Conservation (phyloP, 169 alveolate genomes). For the Eimeria falciformis region DNA sequence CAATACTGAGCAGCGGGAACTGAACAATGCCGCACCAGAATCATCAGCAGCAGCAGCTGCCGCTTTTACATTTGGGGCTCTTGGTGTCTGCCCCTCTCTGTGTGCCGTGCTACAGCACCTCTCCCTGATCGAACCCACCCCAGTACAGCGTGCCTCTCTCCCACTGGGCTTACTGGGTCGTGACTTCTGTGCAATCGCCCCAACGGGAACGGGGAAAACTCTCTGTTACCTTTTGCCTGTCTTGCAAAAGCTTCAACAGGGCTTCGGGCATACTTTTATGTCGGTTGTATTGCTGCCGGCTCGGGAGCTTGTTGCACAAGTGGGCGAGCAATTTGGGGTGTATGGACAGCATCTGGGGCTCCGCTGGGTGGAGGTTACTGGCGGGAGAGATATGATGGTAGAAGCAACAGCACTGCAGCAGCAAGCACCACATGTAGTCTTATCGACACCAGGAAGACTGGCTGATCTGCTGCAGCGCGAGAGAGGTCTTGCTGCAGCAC, state of each 20-base stretch:
- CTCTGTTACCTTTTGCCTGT: constrained; percentile 96
- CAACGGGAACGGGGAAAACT: constrained; percentile 97
- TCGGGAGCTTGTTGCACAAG: constrained; percentile 97
- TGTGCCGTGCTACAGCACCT: constrained; percentile 63
- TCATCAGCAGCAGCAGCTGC: background rate
- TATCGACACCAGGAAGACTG: constrained; percentile 98
- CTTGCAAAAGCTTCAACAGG: constrained; percentile 90
- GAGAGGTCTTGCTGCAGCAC: constrained; percentile 58
- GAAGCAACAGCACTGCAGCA: constrained; percentile 77
- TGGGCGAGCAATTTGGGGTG: constrained; percentile 89
- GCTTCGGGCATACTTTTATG: constrained; percentile 83
- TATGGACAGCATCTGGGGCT: constrained; percentile 76
- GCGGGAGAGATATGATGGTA: constrained; percentile 75
- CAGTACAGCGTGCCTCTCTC: constrained; percentile 94
- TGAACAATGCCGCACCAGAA: background rate
- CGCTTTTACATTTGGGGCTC: constrained; percentile 57
- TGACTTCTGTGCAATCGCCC: constrained; percentile 99
- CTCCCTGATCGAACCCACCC: constrained; percentile 74
- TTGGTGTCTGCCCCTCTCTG: constrained; percentile 70
- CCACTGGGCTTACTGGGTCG: constrained; percentile 95
- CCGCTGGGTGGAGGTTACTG: constrained; percentile 68
- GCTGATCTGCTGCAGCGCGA: constrained; percentile 84
- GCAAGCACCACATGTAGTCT: constrained; percentile 95
- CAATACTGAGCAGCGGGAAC: too few species aligned
- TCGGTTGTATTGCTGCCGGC: constrained; percentile 97